These are phyloP conservation scores for Debaryomyces maramus DNA, from an alignment of 805 yeast genomes.

Conservation along the genomic window DNA sequence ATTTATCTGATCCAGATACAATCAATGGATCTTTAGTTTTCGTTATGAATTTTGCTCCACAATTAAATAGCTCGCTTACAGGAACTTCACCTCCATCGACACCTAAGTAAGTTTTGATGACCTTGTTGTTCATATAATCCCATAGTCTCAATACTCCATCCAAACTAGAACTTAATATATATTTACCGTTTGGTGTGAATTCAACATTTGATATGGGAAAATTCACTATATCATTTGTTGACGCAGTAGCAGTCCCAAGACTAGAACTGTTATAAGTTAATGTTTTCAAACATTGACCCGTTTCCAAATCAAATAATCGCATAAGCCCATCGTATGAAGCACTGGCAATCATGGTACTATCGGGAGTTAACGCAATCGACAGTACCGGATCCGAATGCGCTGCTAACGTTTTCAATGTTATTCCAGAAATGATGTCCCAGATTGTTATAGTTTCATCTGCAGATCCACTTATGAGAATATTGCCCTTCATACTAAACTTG, in stretches of 20 bases:
- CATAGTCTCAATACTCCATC: conserved; percentile 80
- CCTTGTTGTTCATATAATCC: conserved; percentile 82
- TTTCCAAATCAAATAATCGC: conserved; percentile 80
- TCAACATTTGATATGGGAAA: conserved; percentile 76
- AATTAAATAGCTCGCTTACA: conserved; percentile 52
- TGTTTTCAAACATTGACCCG: conserved; percentile 92
- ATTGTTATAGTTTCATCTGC: conserved; percentile 88
- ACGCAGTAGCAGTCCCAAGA: conserved; percentile 58
- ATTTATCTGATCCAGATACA: conserved; percentile 61
- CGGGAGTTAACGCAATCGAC: conserved; percentile 69
- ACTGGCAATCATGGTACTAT: conserved; percentile 78
- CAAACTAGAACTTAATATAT: conserved; percentile 70
- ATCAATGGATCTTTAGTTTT: conserved; percentile 38
- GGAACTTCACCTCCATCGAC: conserved; percentile 21
- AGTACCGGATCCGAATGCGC: conserved; percentile 94
- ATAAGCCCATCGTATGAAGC: conserved; percentile 91
- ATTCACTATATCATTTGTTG: conserved; percentile 46
- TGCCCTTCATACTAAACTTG: conserved; percentile 71
- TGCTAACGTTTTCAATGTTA: conserved; percentile 72
- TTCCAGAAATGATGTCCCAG: conserved; percentile 81
- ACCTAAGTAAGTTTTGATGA: conserved; percentile 67
- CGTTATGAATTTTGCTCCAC: conserved; percentile 54
- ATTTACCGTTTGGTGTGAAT: conserved; percentile 80
- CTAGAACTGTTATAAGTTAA: conserved; percentile 72
- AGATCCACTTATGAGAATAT: conserved; percentile 75